These are phyloP conservation scores for Aphanomyces astaci DNA, from an alignment of 352 stramenopile genomes.

Conservation along the genomic window DNA sequence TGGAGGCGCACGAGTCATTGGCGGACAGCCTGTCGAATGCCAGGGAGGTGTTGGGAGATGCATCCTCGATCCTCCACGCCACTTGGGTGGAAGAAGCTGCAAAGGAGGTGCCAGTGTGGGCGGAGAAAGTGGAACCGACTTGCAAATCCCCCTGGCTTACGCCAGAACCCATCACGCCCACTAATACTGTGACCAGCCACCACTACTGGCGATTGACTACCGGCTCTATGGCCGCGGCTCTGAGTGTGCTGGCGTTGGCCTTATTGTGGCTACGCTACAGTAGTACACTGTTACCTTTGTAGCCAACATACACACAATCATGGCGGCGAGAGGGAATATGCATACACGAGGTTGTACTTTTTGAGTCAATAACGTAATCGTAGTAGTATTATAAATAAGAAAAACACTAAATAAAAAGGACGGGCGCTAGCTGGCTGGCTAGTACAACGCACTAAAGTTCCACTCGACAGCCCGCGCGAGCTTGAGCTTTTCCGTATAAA, in stretches of 20 bases:
- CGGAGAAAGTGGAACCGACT: too few relatives aligned
- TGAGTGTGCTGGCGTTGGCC: too few relatives aligned
- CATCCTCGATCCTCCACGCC: not conserved
- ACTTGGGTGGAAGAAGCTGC: not conserved
- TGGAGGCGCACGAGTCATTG: not conserved
- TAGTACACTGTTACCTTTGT: too few relatives aligned
- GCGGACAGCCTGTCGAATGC: not conserved
- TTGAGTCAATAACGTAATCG: not conserved
- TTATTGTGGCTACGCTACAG: too few relatives aligned
- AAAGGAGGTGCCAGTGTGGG: too few relatives aligned
- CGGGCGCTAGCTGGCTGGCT: not conserved
- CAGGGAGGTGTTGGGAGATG: not conserved
- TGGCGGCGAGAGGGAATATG: not conserved
- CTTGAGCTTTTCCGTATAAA: slow-evolving; percentile 42
- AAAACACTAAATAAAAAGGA: not conserved
- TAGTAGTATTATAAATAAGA: slow-evolving; percentile 13
- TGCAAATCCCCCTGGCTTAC: too few relatives aligned
- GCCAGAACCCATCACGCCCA: too few relatives aligned
- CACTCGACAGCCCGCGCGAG: slow-evolving; percentile 17
- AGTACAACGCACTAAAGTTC: slow-evolving; percentile 20
- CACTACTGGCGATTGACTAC: too few relatives aligned
- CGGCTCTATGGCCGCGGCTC: too few relatives aligned
- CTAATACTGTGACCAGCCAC: too few relatives aligned
- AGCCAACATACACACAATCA: too few relatives aligned
- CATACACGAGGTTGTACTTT: too few relatives aligned